These are phyloP conservation scores for Lipomyces mesembrius DNA, from an alignment of 805 yeast genomes.

Conservation along the genomic window DNA sequence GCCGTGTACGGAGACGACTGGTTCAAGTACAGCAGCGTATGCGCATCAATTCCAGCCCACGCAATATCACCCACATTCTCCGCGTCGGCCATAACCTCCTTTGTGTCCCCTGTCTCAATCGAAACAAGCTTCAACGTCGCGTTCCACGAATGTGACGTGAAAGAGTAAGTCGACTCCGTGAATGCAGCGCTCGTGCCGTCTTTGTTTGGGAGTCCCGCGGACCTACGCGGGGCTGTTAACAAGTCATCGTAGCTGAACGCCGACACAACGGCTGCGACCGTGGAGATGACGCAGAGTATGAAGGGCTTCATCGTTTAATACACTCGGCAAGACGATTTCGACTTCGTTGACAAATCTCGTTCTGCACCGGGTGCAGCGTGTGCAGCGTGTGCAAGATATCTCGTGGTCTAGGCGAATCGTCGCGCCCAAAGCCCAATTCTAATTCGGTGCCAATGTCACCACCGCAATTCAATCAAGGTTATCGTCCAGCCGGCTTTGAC, in stretches of 20 bases:
- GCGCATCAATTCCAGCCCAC: slow-evolving; percentile 32
- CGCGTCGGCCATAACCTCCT: slow-evolving; percentile 21
- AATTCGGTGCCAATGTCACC: too few relatives aligned
- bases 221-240: slow-evolving; percentile 33
- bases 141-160: slow-evolving; percentile 18
- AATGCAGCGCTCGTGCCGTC: slow-evolving; percentile 28
- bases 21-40: slow-evolving; percentile 30
- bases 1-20: slow-evolving; percentile 22
- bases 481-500: too few relatives aligned
- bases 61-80: slow-evolving; percentile 29
- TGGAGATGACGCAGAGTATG: neutral
- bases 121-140: slow-evolving; percentile 17
- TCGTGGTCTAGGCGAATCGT: neutral
- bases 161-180: slow-evolving; percentile 31
- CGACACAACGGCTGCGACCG: slow-evolving; percentile 3
- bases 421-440: too few relatives aligned
- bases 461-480: too few relatives aligned
- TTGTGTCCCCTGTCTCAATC: slow-evolving; percentile 14
- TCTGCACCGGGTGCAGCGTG: neutral
- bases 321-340: neutral
- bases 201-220: slow-evolving; percentile 29
- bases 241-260: slow-evolving; percentile 33
- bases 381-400: neutral
- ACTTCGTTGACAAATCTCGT: neutral
- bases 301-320: neutral